Base-by-base conservation (phyloP, 768 basidiomycete species). In the Naganishia vishniacii region DNA sequence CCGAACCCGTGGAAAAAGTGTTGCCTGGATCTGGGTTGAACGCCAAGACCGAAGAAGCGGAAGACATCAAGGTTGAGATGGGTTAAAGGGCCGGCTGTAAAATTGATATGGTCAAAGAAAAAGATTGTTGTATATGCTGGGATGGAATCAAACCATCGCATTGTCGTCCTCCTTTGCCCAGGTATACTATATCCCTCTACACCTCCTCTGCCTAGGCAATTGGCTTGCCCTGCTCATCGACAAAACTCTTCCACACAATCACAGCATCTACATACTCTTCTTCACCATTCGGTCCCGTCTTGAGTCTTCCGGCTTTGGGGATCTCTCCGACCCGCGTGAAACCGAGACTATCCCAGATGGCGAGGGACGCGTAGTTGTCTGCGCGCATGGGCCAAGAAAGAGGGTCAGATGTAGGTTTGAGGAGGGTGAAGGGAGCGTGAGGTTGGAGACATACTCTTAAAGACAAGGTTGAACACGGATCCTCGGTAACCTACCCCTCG, bases 191-290 rank as follows among this genome's bases (percentile, higher is more conserved):
- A 37, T 37, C 15, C 7, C 34, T 15, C 53, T 26, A 37, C 26
- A 13, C n/a, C 20, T n/a, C 32, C 26, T 37, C 37, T 11, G 40
- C 34, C 13, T 15, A 56, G 3, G 53, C 53, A 23, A 34, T 56
- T 20, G 53, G 53, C 5, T 56, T 56, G 20, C 53, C 53, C 12
- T 56, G 41, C 42, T 49, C 31, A 29, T 81, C 80, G 4, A 80
- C 80, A 72, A 91, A 91, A 66, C 82, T 84, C 79, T 87, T 90
- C 79, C 88, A 90, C 71, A 89, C 82, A 16, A 95, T 83, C 78
- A 85, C 84, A 0, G 92, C 90, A 73, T 95, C 91, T 8, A 92
- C 85, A 69, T 85, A 93, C 73, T 93, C 91, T 72, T 94, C 92
- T 15, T 84, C 72, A 0, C 87, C 90, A 69, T 88, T 86, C 48